A percentile compares a stretch with the other conserved stretches of the same genome.
Conservation (phyloP, 495 filamentous ascomycete species). For the Aspergillus indologenus region DNA sequence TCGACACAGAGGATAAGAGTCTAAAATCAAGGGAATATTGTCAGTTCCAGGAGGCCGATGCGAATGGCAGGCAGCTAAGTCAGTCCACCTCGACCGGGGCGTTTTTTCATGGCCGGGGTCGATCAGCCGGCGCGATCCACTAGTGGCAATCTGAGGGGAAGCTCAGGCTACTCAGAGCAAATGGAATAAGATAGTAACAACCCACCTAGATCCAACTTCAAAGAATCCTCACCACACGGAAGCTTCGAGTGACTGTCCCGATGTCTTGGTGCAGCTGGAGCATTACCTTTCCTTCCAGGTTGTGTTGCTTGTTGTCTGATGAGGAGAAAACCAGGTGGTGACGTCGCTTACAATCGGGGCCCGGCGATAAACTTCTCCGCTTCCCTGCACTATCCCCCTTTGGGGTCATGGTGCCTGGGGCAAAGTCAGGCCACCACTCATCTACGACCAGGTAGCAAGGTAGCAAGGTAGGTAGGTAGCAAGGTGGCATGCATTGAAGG, state of each 20-base stretch:
- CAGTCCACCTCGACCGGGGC: background rate
- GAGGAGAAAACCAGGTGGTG: constrained; percentile 2
- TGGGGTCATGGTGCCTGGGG: background rate
- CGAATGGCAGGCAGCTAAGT: background rate
- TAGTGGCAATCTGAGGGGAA: background rate
- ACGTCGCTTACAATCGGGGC: constrained; percentile 12
- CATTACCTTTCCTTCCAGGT: background rate
- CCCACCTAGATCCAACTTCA: background rate
- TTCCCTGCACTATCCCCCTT: constrained; percentile 12
- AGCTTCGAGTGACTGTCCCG: background rate
- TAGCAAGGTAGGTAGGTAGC: too few species aligned
- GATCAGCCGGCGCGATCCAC: background rate
- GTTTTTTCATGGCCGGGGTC: background rate
- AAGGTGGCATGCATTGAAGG: too few species aligned
- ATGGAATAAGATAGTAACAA: background rate
- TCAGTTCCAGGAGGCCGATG: background rate
- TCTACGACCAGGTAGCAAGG: too few species aligned
- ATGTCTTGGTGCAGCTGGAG: too few species aligned
- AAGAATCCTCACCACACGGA: background rate
- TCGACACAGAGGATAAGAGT: background rate
- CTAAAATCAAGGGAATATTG: background rate
- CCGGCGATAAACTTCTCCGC: constrained; percentile 12
- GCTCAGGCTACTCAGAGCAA: background rate
- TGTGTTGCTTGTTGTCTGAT: background rate
- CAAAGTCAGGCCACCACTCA: background rate